Percentiles rank a stretch among this genome's conserved stretches.
Evolutionary conservation across 331 rosid species (phyloP).

Genomic region (Telfairia occidentalis): DNA sequence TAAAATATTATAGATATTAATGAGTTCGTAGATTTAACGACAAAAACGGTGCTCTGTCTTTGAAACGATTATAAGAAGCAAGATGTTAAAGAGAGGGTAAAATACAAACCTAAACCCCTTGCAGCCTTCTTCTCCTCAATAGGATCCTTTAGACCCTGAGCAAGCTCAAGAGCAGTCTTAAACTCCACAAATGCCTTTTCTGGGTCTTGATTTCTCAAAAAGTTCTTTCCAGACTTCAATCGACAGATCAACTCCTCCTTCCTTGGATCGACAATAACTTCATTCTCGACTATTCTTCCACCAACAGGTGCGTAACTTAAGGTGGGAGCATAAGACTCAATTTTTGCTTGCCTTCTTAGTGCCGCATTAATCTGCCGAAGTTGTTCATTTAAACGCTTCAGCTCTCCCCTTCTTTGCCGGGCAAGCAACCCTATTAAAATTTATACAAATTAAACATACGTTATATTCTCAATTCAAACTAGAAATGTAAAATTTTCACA

Average conservation of each 20-base stretch:
- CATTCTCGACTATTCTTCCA: conserved; percentile 55
- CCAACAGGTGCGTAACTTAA: conserved; percentile 86
- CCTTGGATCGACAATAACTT: conserved; percentile 64
- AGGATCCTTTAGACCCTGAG: conserved; percentile 60
- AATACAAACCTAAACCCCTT: conserved; percentile 75
- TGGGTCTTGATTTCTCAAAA: conserved; percentile 70
- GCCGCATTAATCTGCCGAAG: conserved; percentile 79
- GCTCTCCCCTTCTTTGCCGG: conserved; percentile 79
- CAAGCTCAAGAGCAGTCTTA: conserved; percentile 64
- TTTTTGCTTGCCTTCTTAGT: conserved; percentile 86
- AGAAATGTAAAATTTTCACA: background rate
- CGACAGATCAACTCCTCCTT: conserved; percentile 75
- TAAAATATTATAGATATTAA: background rate
- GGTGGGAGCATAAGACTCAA: conserved; percentile 88
- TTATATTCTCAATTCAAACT: background rate
- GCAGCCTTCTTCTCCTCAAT: conserved; percentile 92
- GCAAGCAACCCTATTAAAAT: conserved; percentile 67
- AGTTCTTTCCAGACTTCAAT: conserved; percentile 72
- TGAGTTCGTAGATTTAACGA: too few relatives aligned
- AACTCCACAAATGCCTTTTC: conserved; percentile 67
- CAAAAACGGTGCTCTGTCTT: background rate
- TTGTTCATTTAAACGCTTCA: conserved; percentile 73
- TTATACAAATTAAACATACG: background rate
- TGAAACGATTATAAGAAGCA: background rate
- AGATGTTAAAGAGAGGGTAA: background rate